These are phyloP conservation scores for Lentinula aciculospora DNA, from an alignment of 768 basidiomycete species.

Conservation along the genomic window DNA sequence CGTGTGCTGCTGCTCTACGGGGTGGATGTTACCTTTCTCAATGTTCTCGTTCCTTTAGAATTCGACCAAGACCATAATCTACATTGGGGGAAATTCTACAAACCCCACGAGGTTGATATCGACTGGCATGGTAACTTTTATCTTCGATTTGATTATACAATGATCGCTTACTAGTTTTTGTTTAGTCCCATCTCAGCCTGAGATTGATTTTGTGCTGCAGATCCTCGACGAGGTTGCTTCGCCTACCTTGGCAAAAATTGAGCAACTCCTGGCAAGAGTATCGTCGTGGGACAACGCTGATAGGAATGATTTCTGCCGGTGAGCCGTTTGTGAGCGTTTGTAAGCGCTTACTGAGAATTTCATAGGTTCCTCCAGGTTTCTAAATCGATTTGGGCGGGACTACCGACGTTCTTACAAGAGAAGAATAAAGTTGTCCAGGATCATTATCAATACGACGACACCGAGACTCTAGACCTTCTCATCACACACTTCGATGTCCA, in stretches of 20 bases:
- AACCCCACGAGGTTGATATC: constrained; percentile 71
- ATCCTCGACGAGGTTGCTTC: constrained; percentile 64
- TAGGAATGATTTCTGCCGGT: constrained; percentile 85
- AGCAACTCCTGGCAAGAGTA: constrained; percentile 50
- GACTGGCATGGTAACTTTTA: constrained; percentile 76
- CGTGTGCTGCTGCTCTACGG: no score
- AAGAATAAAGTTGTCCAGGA: constrained; percentile 51
- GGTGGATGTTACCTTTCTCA: constrained; percentile 14
- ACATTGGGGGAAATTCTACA: constrained; percentile 79
- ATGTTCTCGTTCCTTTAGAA: constrained; percentile 27
- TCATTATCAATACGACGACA: constrained; percentile 52
- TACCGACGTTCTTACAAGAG: constrained; percentile 64
- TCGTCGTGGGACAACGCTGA: constrained; percentile 58
- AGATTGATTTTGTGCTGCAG: constrained; percentile 77
- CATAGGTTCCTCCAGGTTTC: constrained; percentile 64
- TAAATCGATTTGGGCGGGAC: constrained; percentile 71
- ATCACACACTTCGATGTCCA: constrained; percentile 59
- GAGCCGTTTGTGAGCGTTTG: constrained; percentile 13
- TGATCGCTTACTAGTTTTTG: constrained; percentile 11
- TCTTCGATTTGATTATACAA: neutral
- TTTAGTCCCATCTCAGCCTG: constrained; percentile 56
- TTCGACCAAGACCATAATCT: constrained; percentile 59
- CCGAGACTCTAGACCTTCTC: constrained; percentile 68
- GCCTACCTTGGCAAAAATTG: constrained; percentile 65
- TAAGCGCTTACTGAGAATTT: neutral